Percentiles rank a stretch among this genome's conserved stretches.
Conservation (phyloP, 139 green algal species). For the Diplosphaera chodatii region DNA sequence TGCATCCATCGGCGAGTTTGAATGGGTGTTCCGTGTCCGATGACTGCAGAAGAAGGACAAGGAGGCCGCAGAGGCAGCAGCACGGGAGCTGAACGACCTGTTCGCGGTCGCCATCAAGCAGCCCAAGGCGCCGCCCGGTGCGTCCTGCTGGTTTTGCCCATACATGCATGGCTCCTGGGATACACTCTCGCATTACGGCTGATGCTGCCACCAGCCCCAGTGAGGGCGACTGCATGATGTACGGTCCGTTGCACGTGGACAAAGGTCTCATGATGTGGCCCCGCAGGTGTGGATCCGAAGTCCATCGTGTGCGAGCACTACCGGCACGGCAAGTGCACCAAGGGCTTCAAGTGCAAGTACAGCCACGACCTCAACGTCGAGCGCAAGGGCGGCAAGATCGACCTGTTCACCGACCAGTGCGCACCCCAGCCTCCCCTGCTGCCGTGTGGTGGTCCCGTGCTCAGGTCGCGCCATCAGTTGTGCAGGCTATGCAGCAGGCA, state of each 20-base stretch:
- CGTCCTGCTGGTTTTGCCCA: too few relatives aligned
- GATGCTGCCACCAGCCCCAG: too few relatives aligned
- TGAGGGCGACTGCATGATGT: too few relatives aligned
- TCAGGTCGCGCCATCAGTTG: too few relatives aligned
- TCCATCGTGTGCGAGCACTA: conserved; percentile 94
- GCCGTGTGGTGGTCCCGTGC: too few relatives aligned
- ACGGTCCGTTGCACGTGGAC: too few relatives aligned
- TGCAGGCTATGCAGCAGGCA: too few relatives aligned
- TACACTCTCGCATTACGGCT: too few relatives aligned
- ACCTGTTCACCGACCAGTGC: conserved; percentile 77
- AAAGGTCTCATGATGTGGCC: too few relatives aligned
- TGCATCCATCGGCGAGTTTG: too few relatives aligned
- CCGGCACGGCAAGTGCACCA: conserved; percentile 84
- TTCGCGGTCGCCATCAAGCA: conserved; percentile 88
- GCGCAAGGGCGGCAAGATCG: conserved; percentile 81
- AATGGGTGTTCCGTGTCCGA: not conserved
- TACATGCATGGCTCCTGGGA: too few relatives aligned
- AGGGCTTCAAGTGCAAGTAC: conserved; percentile 98
- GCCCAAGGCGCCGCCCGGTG: conserved; percentile 82
- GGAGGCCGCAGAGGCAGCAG: conserved; percentile 57
- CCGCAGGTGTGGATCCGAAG: conserved; percentile 97
- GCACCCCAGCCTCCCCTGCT: too few relatives aligned
- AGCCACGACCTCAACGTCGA: conserved; percentile 85
- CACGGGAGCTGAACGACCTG: conserved; percentile 75
- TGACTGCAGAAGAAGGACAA: conserved; percentile 69